Percentiles rank a stretch among this genome's conserved stretches.
phyloP scores from a whole-genome alignment of 2,329 filamentous ascomycete genomes.

The Botrytis porri region DNA sequence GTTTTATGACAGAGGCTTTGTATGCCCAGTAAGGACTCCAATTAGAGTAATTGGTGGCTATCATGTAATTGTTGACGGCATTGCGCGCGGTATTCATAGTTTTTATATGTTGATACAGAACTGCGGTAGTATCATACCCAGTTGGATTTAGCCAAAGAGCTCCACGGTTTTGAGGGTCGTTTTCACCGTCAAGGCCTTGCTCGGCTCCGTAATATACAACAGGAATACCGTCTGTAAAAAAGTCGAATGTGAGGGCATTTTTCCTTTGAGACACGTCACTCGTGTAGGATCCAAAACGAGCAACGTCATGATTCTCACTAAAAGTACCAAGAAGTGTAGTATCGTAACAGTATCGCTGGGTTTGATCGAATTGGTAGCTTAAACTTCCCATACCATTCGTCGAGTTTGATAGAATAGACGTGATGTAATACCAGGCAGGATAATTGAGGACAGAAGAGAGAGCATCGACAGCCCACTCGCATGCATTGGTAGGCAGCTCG shows the following conservation, averaged over 20 bases:
- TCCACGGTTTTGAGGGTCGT: conserved; percentile 44
- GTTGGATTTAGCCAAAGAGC: conserved; percentile 43
- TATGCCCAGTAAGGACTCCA: conserved; percentile 26
- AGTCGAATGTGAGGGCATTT: conserved; percentile 47
- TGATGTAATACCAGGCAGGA: conserved; percentile 41
- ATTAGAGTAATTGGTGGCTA: conserved; percentile 18
- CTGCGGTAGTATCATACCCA: conserved; percentile 40
- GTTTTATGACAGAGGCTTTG: conserved; percentile 21
- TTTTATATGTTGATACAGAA: conserved; percentile 42
- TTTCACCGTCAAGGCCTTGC: conserved; percentile 44
- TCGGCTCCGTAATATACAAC: conserved; percentile 53
- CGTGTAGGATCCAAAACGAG: conserved; percentile 39
- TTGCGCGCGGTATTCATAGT: conserved; percentile 46
- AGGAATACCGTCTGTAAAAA: conserved; percentile 50
- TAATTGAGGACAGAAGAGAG: conserved; percentile 25
- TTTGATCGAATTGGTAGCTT: conserved; percentile 36
- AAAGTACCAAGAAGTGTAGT: conserved; percentile 41
- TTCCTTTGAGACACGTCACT: conserved; percentile 38
- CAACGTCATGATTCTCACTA: conserved; percentile 45
- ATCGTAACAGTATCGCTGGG: conserved; percentile 38
- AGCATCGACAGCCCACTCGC: conserved; percentile 21
- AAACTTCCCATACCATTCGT: conserved; percentile 33
- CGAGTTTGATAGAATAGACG: conserved; percentile 38
- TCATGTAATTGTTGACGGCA: conserved; percentile 19
- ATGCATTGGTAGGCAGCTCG: conserved; percentile 48